Evolutionary conservation across 352 stramenopile genomes (phyloP).

Genomic region (Phytopythium boreale): DNA sequence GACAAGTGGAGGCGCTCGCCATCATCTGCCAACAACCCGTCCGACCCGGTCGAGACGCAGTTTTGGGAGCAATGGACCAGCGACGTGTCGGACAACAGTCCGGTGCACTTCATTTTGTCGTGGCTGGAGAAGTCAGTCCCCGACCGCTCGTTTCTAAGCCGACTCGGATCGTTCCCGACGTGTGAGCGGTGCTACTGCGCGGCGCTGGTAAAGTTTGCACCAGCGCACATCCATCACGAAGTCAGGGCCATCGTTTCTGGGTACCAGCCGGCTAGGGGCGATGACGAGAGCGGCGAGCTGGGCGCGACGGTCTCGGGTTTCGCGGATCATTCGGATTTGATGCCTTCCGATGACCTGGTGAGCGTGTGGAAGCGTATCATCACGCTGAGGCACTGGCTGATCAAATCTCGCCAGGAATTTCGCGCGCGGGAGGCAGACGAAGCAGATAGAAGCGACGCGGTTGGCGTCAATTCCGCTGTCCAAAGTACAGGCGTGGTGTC

Average conservation of each 20-base stretch:
- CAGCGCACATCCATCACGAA: constrained; percentile 71
- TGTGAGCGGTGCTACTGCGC: constrained; percentile 73
- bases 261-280: constrained; percentile 10
- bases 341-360: constrained; percentile 69
- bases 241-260: constrained; percentile 57
- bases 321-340: constrained; percentile 48
- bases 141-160: constrained; percentile 76
- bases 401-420: constrained; percentile 80
- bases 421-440: constrained; percentile 57
- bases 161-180: constrained; percentile 62
- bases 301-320: constrained; percentile 11
- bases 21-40: constrained; percentile 11
- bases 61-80: constrained; percentile 58
- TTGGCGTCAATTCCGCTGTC: too few species aligned
- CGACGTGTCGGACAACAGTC: constrained; percentile 58
- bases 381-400: constrained; percentile 82
- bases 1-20: constrained; percentile 9
- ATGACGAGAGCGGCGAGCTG: not conserved
- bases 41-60: constrained; percentile 30
- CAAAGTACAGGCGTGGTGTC: not conserved
- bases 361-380: constrained; percentile 78
- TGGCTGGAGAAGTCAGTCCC: constrained; percentile 77
- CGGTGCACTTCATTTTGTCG: constrained; percentile 53
- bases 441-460: constrained; percentile 4
- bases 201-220: constrained; percentile 78